Conservation (phyloP, 768 basidiomycete genomes). For the Macrocybe gigantea region DNA sequence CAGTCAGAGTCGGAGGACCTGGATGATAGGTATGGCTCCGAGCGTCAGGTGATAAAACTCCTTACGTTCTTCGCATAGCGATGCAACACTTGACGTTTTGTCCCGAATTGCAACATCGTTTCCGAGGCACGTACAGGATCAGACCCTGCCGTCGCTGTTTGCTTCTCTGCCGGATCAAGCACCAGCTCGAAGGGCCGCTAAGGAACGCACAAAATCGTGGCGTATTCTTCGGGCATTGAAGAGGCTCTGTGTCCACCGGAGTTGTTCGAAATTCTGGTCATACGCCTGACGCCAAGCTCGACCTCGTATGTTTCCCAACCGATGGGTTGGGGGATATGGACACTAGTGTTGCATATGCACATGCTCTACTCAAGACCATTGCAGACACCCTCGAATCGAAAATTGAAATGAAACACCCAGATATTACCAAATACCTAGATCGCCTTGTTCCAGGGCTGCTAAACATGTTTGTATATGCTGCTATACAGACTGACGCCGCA, state of each 20-base stretch:
- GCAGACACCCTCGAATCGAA: conserved; percentile 49
- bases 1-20: conserved; percentile 42
- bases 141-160: conserved; percentile 80
- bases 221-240: conserved; percentile 63
- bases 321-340: conserved; percentile 36
- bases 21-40: conserved; percentile 35
- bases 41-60: not conserved
- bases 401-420: conserved; percentile 48
- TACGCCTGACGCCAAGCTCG: conserved; percentile 76
- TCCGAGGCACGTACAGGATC: conserved; percentile 61
- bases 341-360: conserved; percentile 75
- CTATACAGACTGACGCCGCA: conserved; percentile 20
- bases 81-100: conserved; percentile 54
- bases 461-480: conserved; percentile 48
- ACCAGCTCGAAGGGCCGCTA: conserved; percentile 45
- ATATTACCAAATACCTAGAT: conserved; percentile 79
- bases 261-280: conserved; percentile 81
- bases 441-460: conserved; percentile 67
- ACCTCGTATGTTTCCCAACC: conserved; percentile 46
- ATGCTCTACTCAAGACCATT: conserved; percentile 73
- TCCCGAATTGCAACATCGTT: conserved; percentile 51
- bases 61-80: conserved; percentile 33
- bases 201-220: conserved; percentile 61
- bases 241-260: conserved; percentile 66
- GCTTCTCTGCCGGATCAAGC: conserved; percentile 63